Base-by-base conservation (phyloP, 2,329 filamentous ascomycete genomes). In the Byssochlamys sp. region DNA sequence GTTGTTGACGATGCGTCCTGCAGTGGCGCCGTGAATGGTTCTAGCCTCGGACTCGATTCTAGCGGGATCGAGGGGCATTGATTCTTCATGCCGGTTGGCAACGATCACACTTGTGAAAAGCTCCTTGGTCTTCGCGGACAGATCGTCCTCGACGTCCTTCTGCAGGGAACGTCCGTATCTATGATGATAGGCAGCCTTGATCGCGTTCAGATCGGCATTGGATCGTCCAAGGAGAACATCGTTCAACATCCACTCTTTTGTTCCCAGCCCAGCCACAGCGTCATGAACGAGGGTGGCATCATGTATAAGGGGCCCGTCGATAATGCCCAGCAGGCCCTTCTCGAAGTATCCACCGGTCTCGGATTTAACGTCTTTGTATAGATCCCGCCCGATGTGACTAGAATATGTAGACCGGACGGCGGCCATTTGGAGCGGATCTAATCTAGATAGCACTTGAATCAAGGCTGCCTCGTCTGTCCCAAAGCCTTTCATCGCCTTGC, bases 401-500 rank as follows among this genome's bases (percentile, higher is more conserved):
- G 84, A 76, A 75, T 88, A 97, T 2, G 87, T 81, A 6, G 80
- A 71, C 57, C 85, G 83, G 55, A 95, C 78, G 7, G 83, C 78
- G 53, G 86, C 82, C 61, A 94, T 81, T 70, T 95, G 89, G 3
- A 91, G 77, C 0, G 91, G 88, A 62, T 95, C 89, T 61, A 91
- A 86, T 63, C 80, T 82, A 2, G 87, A 77, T 7, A 97, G 77
- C 2, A 86, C 77, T 1, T 78, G 77, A 61, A 95, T 91, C 14
- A 97, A 77, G 0, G 81, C 73, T 66, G 85, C 87, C 71, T 96
- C 91, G 66, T 97, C 85, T 0, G 91, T 96, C 33, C 91, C 92
- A 61, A 96, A 89, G 0, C 91, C 91, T 73, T 95, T 96, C 90
- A 96, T 96, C 1, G 92, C 90, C 64, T 82, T 82, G 55, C 90